Evolutionary conservation across 129 eudicot species (phyloP).

Genomic region (Artemisia argyi): DNA sequence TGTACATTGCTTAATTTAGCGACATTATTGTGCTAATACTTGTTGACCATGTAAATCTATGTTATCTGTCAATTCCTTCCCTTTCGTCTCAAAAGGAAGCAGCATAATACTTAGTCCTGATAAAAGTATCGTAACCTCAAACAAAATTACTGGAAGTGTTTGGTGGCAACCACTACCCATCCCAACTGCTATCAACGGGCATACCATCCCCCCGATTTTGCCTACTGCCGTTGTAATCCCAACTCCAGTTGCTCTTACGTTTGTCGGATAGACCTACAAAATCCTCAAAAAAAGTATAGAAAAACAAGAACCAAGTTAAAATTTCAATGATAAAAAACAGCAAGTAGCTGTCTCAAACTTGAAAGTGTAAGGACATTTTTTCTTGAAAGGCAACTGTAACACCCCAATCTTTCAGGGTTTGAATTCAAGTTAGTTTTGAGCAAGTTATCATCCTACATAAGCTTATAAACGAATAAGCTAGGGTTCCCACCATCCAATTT

Average conservation of each 20-base stretch:
- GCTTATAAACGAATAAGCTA: no score
- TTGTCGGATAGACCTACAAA: conserved; percentile 5
- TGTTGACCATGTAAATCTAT: no score
- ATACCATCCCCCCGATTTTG: conserved; percentile 58
- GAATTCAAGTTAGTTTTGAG: no score
- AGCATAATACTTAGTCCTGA: conserved; percentile 42
- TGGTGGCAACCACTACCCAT: conserved; percentile 40
- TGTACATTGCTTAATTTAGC: no score
- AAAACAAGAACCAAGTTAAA: not conserved
- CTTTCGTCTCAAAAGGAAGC: conserved; percentile 57
- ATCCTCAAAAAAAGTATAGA: conserved; percentile 26
- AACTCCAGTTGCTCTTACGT: conserved; percentile 51
- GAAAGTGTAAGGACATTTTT: not conserved
- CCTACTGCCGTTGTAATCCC: conserved; percentile 62
- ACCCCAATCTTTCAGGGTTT: no score
- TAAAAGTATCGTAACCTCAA: conserved; percentile 42
- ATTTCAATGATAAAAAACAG: not conserved
- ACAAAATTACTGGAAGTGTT: conserved; percentile 43
- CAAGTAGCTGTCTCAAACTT: not conserved
- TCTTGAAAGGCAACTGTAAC: no score
- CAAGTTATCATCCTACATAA: no score
- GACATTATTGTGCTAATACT: no score
- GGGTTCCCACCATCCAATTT: no score
- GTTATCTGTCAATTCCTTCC: conserved; percentile 30
- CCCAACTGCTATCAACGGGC: conserved; percentile 66